Evolutionary conservation across 2,329 filamentous ascomycete species (phyloP), one percentile per base, ranked within the genome.

Genomic region (Penicillium sp.): DNA sequence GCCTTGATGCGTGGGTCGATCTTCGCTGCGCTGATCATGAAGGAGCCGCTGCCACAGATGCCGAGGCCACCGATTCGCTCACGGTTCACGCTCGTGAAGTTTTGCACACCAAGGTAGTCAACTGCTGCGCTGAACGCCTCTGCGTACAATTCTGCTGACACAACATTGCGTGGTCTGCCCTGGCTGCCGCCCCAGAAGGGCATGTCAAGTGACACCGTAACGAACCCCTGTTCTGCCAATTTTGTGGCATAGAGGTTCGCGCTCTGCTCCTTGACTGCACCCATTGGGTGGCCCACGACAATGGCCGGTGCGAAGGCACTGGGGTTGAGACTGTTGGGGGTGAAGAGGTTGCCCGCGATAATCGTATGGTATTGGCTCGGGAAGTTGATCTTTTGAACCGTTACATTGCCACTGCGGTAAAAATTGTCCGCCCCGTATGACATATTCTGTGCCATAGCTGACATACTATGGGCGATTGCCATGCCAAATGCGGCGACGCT

Each of bases 11-110:
- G 63, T 2, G 56, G 53, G 39, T 65, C 63, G 16, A 73, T 67
- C 55, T 74, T 74, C 3, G 73, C 72, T 0, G 73, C 73, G 53
- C 69, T 71, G 58, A 75, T 68, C 9, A 64, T 32, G 32, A 63
- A 69, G 4, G 53, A 34, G 11, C 66, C 69, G 31, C 64, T 65
- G 45, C 56, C 68, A 54, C 67, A 71, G 51, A 71, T 65, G 4
- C 67, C 68, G 7, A 70, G 53, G 2, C 42, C 67, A 1, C 65
- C 67, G 40, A 70, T 69, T 2, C 65, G 66, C 39, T 66, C 59
- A 35, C 60, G 59, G 24, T 70, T 56, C 14, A 71, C 62, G 5
- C 9, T 39, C 7, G n/a, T 49, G 20, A 52, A 45, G n/a, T 56
- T 40, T 26, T 60, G 61, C 0, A 53, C 55, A 39, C 61, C 60